Conservation (phyloP, 306 rosid species). For the Sindora glabra region DNA sequence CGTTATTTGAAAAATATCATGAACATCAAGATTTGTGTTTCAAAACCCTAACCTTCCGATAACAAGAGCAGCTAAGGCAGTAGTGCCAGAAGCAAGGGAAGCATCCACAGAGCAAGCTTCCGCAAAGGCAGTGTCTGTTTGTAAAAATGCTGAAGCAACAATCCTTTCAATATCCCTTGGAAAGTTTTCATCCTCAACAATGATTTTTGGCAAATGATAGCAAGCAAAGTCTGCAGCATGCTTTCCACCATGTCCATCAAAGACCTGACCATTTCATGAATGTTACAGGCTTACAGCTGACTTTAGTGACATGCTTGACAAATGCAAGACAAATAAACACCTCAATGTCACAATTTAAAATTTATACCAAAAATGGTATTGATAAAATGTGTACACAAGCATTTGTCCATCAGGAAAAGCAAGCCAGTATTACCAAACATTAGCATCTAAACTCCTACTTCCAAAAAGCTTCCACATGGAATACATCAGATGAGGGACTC, state of each 20-base stretch:
- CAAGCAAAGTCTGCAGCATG: constrained; percentile 90
- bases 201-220: constrained; percentile 58
- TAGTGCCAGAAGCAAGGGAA: constrained; percentile 80
- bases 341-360: neutral
- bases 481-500: too few relatives aligned
- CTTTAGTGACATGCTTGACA: too few relatives aligned
- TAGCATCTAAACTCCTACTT: neutral
- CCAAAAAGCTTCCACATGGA: constrained; percentile 2
- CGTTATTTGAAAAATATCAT: neutral
- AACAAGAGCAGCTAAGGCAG: constrained; percentile 76
- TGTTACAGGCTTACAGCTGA: too few relatives aligned
- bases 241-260: constrained; percentile 96
- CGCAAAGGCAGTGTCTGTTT: constrained; percentile 72
- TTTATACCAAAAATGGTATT: neutral
- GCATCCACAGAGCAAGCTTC: constrained; percentile 74
- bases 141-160: constrained; percentile 67
- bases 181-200: constrained; percentile 53
- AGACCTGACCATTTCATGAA: constrained; percentile 33
- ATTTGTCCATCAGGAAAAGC: constrained; percentile 7
- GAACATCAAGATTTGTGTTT: neutral
- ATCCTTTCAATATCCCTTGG: constrained; percentile 62
- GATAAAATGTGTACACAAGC: neutral
- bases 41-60: constrained; percentile 63
- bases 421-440: neutral
- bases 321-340: too few relatives aligned